Base-by-base conservation (phyloP, 495 filamentous ascomycete species). In the Neurospora africana region DNA sequence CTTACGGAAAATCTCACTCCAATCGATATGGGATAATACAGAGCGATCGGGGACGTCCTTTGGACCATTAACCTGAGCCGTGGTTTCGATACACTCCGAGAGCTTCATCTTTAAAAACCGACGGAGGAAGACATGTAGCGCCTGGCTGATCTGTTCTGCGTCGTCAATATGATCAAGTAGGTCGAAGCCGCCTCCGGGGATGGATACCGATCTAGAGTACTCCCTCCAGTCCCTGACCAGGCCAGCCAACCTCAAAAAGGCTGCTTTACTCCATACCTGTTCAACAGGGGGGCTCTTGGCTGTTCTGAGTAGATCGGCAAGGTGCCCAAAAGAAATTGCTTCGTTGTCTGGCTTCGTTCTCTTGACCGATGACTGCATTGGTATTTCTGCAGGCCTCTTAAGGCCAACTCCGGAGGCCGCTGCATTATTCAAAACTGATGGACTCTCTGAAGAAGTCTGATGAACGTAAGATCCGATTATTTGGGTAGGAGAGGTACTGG, bases 101-200 rank as follows among this genome's bases (percentile, higher is more conserved):
- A 79, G 35, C 41, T 75, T 76, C 74, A 77, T 74, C 58, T 76
- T 79, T 72, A 58, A 73, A 33, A 80, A 73, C 6, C 78, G 77
- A 17, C 40, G 44, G 30, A 80, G 75, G 47, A 76, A 79, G 10
- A 73, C n/a, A 53, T 77, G 71, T 9, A 79, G 71, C n/a, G 75
- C 74, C 2, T 72, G 65, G 61, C 70, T 71, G 5, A 68, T 44
- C 4, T 73, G 30, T n/a, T 36, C 5, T 27, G 71, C 69, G 5
- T 75, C 70, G 5, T 78, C 75, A 11, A 74, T 69, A 36, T 73
- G 10, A 13, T 72, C 75, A 30, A 74, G 23, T 8, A 79, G 67
- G n/a, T 74, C 53, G 6, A 76, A 67, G 43, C 71, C 72, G 6
- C 70, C 72, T 58, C 68, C 27, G 10, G 35, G 23, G 3, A 38